These are phyloP conservation scores for Sporothrix pallida DNA, from an alignment of 2,329 filamentous ascomycete genomes.

Conservation along the genomic window DNA sequence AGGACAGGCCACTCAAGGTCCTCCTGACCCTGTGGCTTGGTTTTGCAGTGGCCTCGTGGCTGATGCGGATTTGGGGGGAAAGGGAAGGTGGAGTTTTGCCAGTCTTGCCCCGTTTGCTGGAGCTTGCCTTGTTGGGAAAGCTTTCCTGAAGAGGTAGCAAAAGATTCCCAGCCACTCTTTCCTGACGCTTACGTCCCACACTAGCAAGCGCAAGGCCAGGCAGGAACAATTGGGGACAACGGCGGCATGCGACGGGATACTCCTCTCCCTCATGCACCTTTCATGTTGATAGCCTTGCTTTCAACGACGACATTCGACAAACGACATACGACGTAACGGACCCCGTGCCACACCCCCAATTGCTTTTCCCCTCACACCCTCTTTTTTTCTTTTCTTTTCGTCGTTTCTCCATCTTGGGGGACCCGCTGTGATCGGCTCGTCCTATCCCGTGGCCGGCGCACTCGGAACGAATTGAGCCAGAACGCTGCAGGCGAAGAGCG, in stretches of 20 bases:
- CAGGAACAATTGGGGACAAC: neutral
- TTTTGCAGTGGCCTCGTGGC: neutral
- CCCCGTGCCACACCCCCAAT: neutral
- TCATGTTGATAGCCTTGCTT: constrained; percentile 8
- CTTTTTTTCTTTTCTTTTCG: too few relatives aligned
- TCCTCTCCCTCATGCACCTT: constrained; percentile 19
- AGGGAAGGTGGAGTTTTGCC: constrained; percentile 6
- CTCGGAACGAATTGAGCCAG: neutral
- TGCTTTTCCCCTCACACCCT: neutral
- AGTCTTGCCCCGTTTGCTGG: neutral
- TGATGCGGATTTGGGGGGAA: constrained; percentile 9
- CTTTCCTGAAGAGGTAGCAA: constrained; percentile 18
- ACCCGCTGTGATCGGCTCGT: constrained; percentile 18
- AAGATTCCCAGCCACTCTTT: constrained; percentile 21
- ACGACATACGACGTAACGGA: neutral
- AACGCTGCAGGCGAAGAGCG: neutral
- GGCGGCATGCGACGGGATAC: constrained; percentile 22
- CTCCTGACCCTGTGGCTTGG: neutral
- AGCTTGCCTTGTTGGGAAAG: constrained; percentile 24
- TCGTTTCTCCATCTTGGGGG: constrained; percentile 2
- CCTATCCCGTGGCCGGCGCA: constrained; percentile 10
- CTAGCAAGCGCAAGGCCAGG: constrained; percentile 19
- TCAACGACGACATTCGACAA: neutral
- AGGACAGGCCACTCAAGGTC: too few relatives aligned
- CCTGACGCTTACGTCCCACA: constrained; percentile 20